These are phyloP conservation scores for Puccinia novopanici DNA, from an alignment of 1,284 basidiomycete genomes.

Conservation along the genomic window DNA sequence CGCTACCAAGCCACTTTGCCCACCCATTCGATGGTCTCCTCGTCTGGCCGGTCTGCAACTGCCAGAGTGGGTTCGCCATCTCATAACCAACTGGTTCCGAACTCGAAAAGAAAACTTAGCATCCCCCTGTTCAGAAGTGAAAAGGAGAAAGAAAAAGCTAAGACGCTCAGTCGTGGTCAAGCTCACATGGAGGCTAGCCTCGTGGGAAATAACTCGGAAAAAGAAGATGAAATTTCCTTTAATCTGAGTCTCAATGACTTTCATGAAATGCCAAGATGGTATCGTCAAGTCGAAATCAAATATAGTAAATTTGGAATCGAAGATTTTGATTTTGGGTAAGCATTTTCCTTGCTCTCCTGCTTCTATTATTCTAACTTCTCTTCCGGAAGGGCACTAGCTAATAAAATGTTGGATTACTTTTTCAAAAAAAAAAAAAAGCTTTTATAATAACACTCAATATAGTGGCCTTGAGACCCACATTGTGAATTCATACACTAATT, in stretches of 20 bases:
- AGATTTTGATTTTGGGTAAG: slow-evolving; percentile 94
- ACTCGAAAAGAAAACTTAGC: slow-evolving; percentile 61
- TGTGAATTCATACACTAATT: slow-evolving; percentile 93
- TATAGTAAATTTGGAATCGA: slow-evolving; percentile 99
- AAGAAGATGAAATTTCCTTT: slow-evolving; percentile 43
- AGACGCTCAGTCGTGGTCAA: slow-evolving; percentile 58
- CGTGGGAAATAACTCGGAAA: slow-evolving; percentile 51
- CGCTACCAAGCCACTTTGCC: slow-evolving; percentile 47
- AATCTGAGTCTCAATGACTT: slow-evolving; percentile 40
- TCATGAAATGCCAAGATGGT: slow-evolving; percentile 72
- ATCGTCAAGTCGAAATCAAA: slow-evolving; percentile 91
- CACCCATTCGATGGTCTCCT: not conserved
- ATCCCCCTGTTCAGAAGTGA: slow-evolving; percentile 80
- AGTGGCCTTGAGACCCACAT: slow-evolving; percentile 97
- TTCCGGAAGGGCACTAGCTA: too few relatives aligned
- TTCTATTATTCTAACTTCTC: not conserved
- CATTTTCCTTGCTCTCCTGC: not conserved
- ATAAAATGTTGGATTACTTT: too few relatives aligned
- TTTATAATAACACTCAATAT: slow-evolving; percentile 84
- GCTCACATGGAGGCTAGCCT: slow-evolving; percentile 28
- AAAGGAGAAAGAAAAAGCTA: slow-evolving; percentile 63
- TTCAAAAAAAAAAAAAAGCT: too few relatives aligned
- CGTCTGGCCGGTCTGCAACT: slow-evolving; percentile 5
- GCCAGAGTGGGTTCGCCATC: slow-evolving; percentile 70
- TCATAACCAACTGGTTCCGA: slow-evolving; percentile 58